Evolutionary conservation across 768 basidiomycete genomes (phyloP).

Genomic region (Serpula lacrymans): DNA sequence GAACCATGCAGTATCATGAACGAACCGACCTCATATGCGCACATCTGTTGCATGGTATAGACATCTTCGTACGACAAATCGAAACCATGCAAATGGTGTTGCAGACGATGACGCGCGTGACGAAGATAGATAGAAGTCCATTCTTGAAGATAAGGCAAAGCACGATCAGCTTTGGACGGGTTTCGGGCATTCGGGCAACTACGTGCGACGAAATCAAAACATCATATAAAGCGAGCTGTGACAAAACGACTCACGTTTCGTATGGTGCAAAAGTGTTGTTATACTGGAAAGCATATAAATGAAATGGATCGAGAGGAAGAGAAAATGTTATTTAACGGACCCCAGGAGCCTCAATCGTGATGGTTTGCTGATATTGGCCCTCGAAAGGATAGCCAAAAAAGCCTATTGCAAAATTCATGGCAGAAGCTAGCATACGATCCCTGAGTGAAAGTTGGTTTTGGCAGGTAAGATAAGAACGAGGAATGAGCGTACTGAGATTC

Average conservation of each 20-base stretch:
- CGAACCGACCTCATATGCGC: constrained; percentile 71
- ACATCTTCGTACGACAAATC: constrained; percentile 64
- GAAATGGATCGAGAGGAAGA: constrained; percentile 8
- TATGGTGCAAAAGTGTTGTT: constrained; percentile 89
- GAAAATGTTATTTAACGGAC: constrained; percentile 33
- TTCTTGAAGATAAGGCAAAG: constrained; percentile 48
- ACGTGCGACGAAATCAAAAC: neutral
- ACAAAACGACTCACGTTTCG: constrained; percentile 46
- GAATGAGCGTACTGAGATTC: constrained; percentile 57
- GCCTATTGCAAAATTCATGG: constrained; percentile 66
- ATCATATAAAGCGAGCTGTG: neutral
- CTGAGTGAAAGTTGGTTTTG: constrained; percentile 34
- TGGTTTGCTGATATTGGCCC: constrained; percentile 70
- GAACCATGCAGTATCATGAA: neutral
- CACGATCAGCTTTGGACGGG: constrained; percentile 51
- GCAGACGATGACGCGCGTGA: constrained; percentile 59
- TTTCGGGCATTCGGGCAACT: constrained; percentile 63
- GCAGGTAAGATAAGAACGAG: neutral
- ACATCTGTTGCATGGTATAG: constrained; percentile 77
- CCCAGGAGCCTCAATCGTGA: constrained; percentile 63
- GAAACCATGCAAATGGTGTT: constrained; percentile 56
- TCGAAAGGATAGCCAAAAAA: constrained; percentile 77
- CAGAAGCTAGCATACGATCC: constrained; percentile 69
- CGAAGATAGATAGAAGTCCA: constrained; percentile 76
- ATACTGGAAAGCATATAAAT: constrained; percentile 45